Conservation (phyloP, 1,284 basidiomycete genomes). For the Anthracocystis walkeri region DNA sequence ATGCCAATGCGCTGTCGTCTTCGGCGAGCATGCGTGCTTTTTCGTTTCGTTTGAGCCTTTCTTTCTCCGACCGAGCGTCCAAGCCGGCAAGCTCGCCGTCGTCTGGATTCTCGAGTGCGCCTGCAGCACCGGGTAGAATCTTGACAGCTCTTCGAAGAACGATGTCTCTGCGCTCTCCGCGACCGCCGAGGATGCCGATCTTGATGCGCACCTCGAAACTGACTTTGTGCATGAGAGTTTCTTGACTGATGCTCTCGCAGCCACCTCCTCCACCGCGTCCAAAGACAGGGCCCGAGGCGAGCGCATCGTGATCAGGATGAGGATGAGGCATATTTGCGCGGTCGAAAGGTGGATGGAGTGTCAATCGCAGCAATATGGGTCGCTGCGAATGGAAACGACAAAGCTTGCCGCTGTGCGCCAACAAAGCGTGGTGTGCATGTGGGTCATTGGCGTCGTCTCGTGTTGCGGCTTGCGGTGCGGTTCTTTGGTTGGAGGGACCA, state of each 20-base stretch:
- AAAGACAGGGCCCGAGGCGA: slow-evolving; percentile 52
- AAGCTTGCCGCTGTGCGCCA: slow-evolving; percentile 64
- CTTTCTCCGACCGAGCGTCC: slow-evolving; percentile 24
- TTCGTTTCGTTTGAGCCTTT: slow-evolving; percentile 40
- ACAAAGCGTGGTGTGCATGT: slow-evolving; percentile 49
- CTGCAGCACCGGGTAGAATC: slow-evolving; percentile 63
- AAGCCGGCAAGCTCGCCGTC: background rate
- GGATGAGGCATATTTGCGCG: slow-evolving; percentile 62
- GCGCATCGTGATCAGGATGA: slow-evolving; percentile 64
- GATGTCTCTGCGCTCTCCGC: slow-evolving; percentile 56
- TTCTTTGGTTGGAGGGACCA: background rate
- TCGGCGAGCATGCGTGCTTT: slow-evolving; percentile 33
- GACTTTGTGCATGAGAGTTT: slow-evolving; percentile 65
- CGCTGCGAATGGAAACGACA: slow-evolving; percentile 64
- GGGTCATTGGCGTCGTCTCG: background rate
- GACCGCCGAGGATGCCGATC: slow-evolving; percentile 49
- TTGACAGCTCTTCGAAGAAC: slow-evolving; percentile 44
- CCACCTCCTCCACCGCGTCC: slow-evolving; percentile 60
- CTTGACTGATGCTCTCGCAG: slow-evolving; percentile 67
- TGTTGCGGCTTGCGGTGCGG: no score
- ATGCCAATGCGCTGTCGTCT: slow-evolving; percentile 11
- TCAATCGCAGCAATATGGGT: slow-evolving; percentile 56
- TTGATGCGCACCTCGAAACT: slow-evolving; percentile 62
- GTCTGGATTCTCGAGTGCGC: slow-evolving; percentile 28
- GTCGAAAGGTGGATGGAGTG: slow-evolving; percentile 64